Base-by-base conservation (phyloP, 257 asterid species). In the Sherardia arvensis region DNA sequence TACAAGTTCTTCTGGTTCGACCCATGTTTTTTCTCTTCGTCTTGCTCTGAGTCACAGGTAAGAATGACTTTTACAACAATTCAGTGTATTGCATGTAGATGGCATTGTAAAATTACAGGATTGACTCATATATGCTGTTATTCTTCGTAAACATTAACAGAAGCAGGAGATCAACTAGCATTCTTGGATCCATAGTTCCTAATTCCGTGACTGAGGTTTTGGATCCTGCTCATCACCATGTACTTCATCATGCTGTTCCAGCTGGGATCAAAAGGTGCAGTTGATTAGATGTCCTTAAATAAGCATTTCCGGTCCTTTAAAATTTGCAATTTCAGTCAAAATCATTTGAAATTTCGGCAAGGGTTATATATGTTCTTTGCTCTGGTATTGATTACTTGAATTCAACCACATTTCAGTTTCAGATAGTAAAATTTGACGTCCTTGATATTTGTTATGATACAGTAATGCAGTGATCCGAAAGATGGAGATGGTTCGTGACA, bases 1-100 rank as follows among this genome's bases (percentile, higher is more conserved):
- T 61, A 78, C 96, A 66, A 88, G 98, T 84, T 84, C 94, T 51
- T 88, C 96, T 15, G 98, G 98, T 59, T 85, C 98, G 38, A 80
- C 79, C 60, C 98, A 88, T 73, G 72, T 83, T 61, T 91, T 91
- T 69, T 80, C 86, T 71, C 82, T 91, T 71, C 81, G 84, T 43
- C 74, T 73, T 69, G 87, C 80, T 71, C 73, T 68, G 62, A 80
- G 71, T 72, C 94, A 86, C 69, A 84, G 96, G 96, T 88, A 79
- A 71, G 76, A 60, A 57, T 71, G 68, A 70, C 17, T 33, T 62
- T 59, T 32, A 43, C 7, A 43, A 7, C 53, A 66, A 55, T 40
- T 21, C 55, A 8, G 65, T 61, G 26, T 61, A 22, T 65, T 67
- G 68, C 71, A 59, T 36, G 59, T 4, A 36, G 45, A 40, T n/a